Evolutionary conservation across 1,284 basidiomycete species (phyloP).

Genomic region (Amylostereum chailletii): DNA sequence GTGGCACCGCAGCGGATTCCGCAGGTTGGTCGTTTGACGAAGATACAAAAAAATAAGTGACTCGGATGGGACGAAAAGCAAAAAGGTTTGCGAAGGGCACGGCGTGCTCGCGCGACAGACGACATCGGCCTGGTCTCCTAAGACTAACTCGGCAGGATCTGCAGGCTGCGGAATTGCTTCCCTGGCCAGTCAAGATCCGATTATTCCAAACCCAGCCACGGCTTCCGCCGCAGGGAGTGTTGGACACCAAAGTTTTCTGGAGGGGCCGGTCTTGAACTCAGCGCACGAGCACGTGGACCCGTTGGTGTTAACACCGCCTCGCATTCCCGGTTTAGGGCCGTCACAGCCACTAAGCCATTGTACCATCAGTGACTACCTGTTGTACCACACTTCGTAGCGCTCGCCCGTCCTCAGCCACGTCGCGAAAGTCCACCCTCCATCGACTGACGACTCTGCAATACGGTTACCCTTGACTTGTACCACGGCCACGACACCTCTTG

Average conservation of each 20-base stretch:
- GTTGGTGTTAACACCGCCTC: conserved; percentile 55
- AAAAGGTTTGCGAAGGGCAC: conserved; percentile 73
- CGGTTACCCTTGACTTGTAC: too few relatives aligned
- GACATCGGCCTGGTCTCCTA: conserved; percentile 73
- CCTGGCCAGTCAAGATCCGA: conserved; percentile 73
- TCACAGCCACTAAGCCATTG: conserved; percentile 66
- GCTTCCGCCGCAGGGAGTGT: conserved; percentile 54
- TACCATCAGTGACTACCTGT: too few relatives aligned
- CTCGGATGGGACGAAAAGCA: conserved; percentile 8
- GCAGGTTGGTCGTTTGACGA: too few relatives aligned
- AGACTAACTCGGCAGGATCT: conserved; percentile 81
- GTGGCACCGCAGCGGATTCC: too few relatives aligned
- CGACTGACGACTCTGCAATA: too few relatives aligned
- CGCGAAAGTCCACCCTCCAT: too few relatives aligned
- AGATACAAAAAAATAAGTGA: too few relatives aligned
- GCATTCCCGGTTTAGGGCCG: conserved; percentile 74
- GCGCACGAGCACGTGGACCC: conserved; percentile 60
- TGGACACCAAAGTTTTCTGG: conserved; percentile 83
- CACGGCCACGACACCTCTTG: too few relatives aligned
- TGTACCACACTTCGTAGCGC: too few relatives aligned
- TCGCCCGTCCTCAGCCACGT: too few relatives aligned
- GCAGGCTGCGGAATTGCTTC: conserved; percentile 85
- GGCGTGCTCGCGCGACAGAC: conserved; percentile 70
- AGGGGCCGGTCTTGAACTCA: conserved; percentile 83
- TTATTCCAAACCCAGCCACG: conserved; percentile 65